Conservation (phyloP, 257 asterid genomes). For the Solanum etuberosum region DNA sequence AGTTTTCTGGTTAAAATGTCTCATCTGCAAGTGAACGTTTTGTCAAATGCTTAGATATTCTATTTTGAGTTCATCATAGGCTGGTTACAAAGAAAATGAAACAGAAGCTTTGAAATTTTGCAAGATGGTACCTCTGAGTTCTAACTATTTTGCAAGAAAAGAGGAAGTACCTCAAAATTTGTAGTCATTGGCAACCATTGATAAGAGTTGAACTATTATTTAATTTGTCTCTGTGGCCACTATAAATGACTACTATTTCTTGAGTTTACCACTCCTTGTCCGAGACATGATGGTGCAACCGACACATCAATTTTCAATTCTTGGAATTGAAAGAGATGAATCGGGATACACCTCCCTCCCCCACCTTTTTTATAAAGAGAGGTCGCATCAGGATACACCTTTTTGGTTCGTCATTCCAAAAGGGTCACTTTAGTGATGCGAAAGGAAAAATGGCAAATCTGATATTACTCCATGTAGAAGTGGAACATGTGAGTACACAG, state of each 20-base stretch:
- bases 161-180: neutral
- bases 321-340: neutral
- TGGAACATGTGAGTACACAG: slow-evolving; percentile 29
- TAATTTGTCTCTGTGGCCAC: neutral
- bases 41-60: neutral
- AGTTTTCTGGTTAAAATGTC: neutral
- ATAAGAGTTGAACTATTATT: neutral
- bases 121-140: neutral
- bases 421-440: slow-evolving; percentile 80
- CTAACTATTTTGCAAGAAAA: neutral
- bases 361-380: neutral
- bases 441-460: slow-evolving; percentile 31
- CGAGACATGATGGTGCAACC: neutral
- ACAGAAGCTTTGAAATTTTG: neutral
- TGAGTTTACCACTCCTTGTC: neutral
- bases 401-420: slow-evolving; percentile 35
- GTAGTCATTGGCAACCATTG: neutral
- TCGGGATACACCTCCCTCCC: neutral
- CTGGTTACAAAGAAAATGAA: neutral
- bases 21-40: neutral
- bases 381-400: slow-evolving; percentile 62
- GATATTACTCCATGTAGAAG: slow-evolving; percentile 34
- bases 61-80: neutral
- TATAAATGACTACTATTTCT: neutral
- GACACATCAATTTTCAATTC: neutral